Base-by-base conservation (phyloP, 352 stramenopile genomes). In the Globisporangium perplexum region DNA sequence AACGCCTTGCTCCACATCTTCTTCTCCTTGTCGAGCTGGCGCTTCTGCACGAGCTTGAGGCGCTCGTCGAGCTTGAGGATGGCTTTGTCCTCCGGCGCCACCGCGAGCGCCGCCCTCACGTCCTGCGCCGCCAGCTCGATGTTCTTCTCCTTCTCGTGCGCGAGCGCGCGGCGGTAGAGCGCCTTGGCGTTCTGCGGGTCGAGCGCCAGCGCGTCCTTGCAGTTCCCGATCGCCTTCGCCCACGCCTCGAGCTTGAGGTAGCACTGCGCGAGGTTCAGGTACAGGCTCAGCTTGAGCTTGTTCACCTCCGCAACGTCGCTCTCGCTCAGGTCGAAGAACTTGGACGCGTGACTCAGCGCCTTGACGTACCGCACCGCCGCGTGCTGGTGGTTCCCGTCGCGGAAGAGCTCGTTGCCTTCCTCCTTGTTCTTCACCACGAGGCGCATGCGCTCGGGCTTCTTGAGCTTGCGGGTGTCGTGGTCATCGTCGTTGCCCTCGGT, bases 361-460 rank as follows among this genome's bases (percentile, higher is more conserved):
- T 97, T 97, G 35, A 93, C 79, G 61, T 98, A 98, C 12, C 89
- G 83, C 51, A 84, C 76, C 24, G 83, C 88, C 10, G 93, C 93
- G 43, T 87, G 74, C 55, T 90, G 78, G 70, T 83, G 74, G 68
- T 97, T 97, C 51, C 91, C 88, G 50, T 87, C 91, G 53, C 88
- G 84, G 69, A 97, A 98, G 1, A 98, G 80, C 58, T 97, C 90
- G 45, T 89, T 98, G 57, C 91, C 93, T 60, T 98, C 93, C 36
- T 98, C 91, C 75, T 98, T 98, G 70, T 98, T 98, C 65, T 96
- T 96, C 26, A 77, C 66, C 31, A 97, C 86, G 56, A 97, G 86
- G n/a, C 89, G 75, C 88, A 98, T 97, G 43, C 91, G 87, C 47
- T 97, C 89, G 17, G 83, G 79, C 57, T 96, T 97, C 56, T 92